phyloP scores from a whole-genome alignment of 169 alveolate genomes.

The Theileria parva region DNA sequence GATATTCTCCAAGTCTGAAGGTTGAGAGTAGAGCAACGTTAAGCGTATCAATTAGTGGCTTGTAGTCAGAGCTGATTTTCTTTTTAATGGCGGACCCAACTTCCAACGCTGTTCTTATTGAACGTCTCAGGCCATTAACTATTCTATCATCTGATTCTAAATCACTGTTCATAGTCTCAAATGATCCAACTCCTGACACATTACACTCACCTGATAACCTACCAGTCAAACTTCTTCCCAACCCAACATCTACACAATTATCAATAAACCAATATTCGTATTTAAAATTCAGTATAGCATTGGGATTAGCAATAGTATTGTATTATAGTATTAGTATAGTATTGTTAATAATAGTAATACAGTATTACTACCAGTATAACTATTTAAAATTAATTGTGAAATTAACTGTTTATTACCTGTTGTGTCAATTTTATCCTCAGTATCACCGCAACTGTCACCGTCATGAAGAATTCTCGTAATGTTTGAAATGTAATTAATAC shows the following conservation, averaged over 20 bases:
- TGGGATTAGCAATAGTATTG: no score
- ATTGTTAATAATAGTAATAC: no score
- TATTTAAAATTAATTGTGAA: no score
- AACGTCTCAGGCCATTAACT: conserved; percentile 36
- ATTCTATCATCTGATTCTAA: neutral
- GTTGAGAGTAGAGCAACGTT: conserved; percentile 60
- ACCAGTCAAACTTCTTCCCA: no score
- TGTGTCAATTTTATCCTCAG: no score
- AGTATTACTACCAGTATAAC: neutral
- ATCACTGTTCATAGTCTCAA: neutral
- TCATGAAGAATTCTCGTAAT: conserved; percentile 5
- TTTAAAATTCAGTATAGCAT: no score
- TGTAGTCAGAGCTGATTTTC: conserved; percentile 7
- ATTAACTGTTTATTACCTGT: no score
- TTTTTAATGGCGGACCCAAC: conserved; percentile 30
- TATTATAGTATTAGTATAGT: neutral
- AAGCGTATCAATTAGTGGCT: conserved; percentile 30
- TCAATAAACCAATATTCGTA: no score
- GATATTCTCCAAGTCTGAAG: conserved; percentile 44
- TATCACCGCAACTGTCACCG: neutral
- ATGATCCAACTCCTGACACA: neutral
- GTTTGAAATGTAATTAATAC: conserved; percentile 13
- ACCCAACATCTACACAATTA: no score
- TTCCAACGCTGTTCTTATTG: conserved; percentile 57
- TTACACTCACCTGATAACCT: no score